These are phyloP conservation scores for Leccinellum rugosiceps DNA, from an alignment of 768 basidiomycete genomes.

Conservation along the genomic window DNA sequence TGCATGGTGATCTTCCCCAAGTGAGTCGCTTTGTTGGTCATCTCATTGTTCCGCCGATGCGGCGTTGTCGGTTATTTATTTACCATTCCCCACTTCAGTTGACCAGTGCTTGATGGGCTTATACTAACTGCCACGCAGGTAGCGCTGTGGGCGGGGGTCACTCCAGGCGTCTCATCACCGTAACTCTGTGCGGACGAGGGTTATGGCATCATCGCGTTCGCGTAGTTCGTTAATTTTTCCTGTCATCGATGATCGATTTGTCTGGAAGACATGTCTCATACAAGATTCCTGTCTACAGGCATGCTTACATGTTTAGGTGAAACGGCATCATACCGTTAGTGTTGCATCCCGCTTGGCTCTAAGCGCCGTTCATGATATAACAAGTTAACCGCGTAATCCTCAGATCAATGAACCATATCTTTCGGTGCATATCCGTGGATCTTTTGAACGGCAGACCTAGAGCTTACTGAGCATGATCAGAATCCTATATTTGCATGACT, in stretches of 20 bases:
- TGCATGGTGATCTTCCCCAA: background rate
- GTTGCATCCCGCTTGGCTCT: background rate
- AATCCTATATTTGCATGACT: background rate
- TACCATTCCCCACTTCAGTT: background rate
- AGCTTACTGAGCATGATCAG: background rate
- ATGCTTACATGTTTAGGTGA: background rate
- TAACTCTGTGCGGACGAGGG: background rate
- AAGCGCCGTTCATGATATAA: constrained; percentile 4
- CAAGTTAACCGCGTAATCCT: background rate
- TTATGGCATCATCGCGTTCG: background rate
- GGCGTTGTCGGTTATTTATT: background rate
- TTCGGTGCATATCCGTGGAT: background rate
- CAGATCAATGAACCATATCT: background rate
- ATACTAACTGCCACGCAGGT: background rate
- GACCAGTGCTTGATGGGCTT: background rate
- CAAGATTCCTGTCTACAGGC: background rate
- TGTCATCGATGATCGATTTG: background rate
- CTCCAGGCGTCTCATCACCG: background rate
- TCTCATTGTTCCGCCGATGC: background rate
- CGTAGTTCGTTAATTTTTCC: background rate
- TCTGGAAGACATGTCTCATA: background rate
- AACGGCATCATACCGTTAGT: background rate
- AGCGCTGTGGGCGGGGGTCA: background rate
- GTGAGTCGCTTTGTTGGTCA: background rate
- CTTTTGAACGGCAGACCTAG: too few species aligned